Evolutionary conservation across 495 filamentous ascomycete genomes (phyloP).

Genomic region (Gamarada debralockiae): DNA sequence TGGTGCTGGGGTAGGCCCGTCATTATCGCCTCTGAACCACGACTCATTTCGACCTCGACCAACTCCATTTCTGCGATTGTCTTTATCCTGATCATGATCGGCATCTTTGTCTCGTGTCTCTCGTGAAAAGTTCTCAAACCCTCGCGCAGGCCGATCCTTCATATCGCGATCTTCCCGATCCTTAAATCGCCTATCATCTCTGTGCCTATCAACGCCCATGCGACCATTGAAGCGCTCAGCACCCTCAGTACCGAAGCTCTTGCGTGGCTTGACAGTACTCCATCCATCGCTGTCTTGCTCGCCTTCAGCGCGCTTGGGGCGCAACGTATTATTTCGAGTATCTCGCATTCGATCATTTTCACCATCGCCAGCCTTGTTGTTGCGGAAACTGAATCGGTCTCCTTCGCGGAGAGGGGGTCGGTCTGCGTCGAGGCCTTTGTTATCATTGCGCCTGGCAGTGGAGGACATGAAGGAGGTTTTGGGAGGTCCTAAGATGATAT

Average conservation of each 20-base stretch:
- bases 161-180: conserved; percentile 46
- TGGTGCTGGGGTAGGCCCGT: conserved; percentile 18
- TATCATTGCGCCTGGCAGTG: conserved; percentile 51
- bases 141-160: conserved; percentile 39
- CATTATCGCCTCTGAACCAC: conserved; percentile 50
- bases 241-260: conserved; percentile 60
- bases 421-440: conserved; percentile 50
- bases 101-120: conserved; percentile 40
- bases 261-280: conserved; percentile 58
- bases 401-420: conserved; percentile 46
- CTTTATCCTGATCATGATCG: conserved; percentile 32
- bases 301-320: conserved; percentile 41
- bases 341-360: conserved; percentile 53
- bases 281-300: conserved; percentile 56
- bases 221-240: conserved; percentile 58
- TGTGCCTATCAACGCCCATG: conserved; percentile 38
- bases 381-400: conserved; percentile 64
- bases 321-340: conserved; percentile 41
- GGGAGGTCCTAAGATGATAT: conserved; percentile 86
- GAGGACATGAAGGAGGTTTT: conserved; percentile 84
- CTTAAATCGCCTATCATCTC: conserved; percentile 35
- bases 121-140: conserved; percentile 38
- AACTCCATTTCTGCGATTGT: conserved; percentile 34
- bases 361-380: conserved; percentile 56
- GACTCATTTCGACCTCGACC: conserved; percentile 48